Base-by-base conservation (phyloP, 192 early-diverging fungal species). In the Cetraspora pellucida region DNA sequence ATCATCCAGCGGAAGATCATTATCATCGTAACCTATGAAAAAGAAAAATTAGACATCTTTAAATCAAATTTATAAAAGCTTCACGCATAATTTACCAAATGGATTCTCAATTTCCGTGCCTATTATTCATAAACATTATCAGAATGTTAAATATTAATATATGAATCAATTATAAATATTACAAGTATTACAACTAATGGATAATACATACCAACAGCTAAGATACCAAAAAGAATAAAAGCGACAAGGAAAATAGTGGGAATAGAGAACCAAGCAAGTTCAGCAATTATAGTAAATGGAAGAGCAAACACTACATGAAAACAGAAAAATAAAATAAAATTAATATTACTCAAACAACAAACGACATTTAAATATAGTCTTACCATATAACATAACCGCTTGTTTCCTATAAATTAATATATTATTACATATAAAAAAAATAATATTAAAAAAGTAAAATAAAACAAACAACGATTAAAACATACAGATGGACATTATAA, bases 51-150 rank as follows among this genome's bases (percentile, higher is more conserved):
- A 46, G 10, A 49, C 21, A 13, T 50, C n/a, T 11, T 13, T 49
- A 49, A 50, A 27, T 3, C 10, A 10, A 69, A 27, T 27, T 13
- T 17, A 6, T 49, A 28, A 46, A 19, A 44, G 17, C 3, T n/a
- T 44, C 0, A 46, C 19, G 7, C 5, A 45, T 52, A 83, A 87
- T 58, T 82, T 80, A 77, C 84, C 87, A 65, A 88, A 77, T 23
- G 94, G 94, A 81, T 96, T 94, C 79, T 96, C 93, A 67, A 96
- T 93, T 84, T 95, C 90, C 11, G 82, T 72, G 30, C 90, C 91
- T 74, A 60, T n/a, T 37, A 37, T 50, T 44, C n/a, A 54, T 50
- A 2, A 8, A 37, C 6, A 43, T 21, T 61, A 74, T 45, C n/a
- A 74, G 23, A 59, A 59, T 25, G 8, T 23, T 23, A 23, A 66